phyloP scores from a whole-genome alignment of 305 asterid genomes.

The Fraxinus sp. region DNA sequence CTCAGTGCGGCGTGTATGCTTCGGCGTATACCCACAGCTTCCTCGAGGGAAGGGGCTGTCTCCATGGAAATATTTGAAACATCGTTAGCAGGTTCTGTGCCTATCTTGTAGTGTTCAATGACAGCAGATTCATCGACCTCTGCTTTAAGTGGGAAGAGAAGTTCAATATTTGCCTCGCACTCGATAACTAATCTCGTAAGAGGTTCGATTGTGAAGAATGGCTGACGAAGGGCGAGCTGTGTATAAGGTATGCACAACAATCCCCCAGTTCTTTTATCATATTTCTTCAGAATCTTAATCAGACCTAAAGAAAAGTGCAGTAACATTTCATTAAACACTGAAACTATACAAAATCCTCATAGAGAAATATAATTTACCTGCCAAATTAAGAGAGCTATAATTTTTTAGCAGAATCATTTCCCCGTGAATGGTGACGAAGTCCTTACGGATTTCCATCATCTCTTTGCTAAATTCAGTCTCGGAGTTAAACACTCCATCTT shows the following conservation, averaged over 20 bases:
- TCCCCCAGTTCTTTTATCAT: slow-evolving; percentile 86
- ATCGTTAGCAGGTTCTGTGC: slow-evolving; percentile 28
- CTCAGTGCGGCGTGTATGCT: slow-evolving; percentile 84
- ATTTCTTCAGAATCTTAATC: slow-evolving; percentile 84
- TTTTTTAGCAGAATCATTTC: slow-evolving; percentile 96
- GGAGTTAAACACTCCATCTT: slow-evolving; percentile 36
- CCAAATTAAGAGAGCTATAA: slow-evolving; percentile 91
- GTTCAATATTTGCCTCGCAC: slow-evolving; percentile 90
- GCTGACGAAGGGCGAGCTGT: slow-evolving; percentile 74
- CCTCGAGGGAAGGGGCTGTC: slow-evolving; percentile 45
- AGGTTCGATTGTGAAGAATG: slow-evolving; percentile 61
- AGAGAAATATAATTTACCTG: slow-evolving; percentile 45
- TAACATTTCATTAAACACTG: not conserved
- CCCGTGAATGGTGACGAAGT: slow-evolving; percentile 80
- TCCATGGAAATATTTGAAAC: slow-evolving; percentile 29
- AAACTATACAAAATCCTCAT: not conserved
- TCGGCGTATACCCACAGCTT: slow-evolving; percentile 62
- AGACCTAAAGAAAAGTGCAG: slow-evolving; percentile 48
- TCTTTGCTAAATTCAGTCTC: slow-evolving; percentile 72
- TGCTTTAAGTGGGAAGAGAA: slow-evolving; percentile 79
- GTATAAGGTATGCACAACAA: slow-evolving; percentile 70
- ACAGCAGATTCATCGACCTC: slow-evolving; percentile 64
- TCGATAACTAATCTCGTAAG: slow-evolving; percentile 68
- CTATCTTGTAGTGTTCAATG: slow-evolving; percentile 26
- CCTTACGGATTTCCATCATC: slow-evolving; percentile 81